phyloP scores from a whole-genome alignment of 2,329 filamentous ascomycete species.

The Apiospora hydei region DNA sequence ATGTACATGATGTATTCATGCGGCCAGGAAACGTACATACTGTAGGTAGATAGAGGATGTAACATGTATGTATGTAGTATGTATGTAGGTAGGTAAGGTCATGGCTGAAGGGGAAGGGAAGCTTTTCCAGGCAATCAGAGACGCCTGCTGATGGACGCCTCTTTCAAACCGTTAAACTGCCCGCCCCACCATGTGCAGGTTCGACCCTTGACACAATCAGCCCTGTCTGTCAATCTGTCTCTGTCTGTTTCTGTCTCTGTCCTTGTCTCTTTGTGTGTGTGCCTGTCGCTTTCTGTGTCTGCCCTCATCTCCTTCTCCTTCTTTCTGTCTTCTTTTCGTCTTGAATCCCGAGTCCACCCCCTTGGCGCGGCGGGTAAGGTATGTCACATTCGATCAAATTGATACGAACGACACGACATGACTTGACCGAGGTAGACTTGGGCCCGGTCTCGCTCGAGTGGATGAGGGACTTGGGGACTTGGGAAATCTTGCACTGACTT shows the following conservation, averaged over 20 bases:
- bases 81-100: constrained; percentile 7
- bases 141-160: constrained; percentile 14
- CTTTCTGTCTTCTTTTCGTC: not conserved
- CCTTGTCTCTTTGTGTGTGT: not conserved
- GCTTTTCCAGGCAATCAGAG: constrained; percentile 14
- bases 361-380: not conserved
- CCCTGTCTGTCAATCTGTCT: not conserved
- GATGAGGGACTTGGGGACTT: not conserved
- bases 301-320: not conserved
- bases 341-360: not conserved
- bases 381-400: not conserved
- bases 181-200: constrained; percentile 19
- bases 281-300: not conserved
- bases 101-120: constrained; percentile 18
- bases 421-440: not conserved
- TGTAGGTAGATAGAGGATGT: not conserved
- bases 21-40: not conserved
- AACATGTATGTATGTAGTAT: not conserved
- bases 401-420: not conserved
- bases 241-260: not conserved
- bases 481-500: not conserved
- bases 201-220: constrained; percentile 17
- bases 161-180: constrained; percentile 19
- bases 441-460: not conserved
- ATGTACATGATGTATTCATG: not conserved